These are phyloP conservation scores for Phaffia rhodozyma DNA, from an alignment of 1,284 basidiomycete species.

Conservation along the genomic window DNA sequence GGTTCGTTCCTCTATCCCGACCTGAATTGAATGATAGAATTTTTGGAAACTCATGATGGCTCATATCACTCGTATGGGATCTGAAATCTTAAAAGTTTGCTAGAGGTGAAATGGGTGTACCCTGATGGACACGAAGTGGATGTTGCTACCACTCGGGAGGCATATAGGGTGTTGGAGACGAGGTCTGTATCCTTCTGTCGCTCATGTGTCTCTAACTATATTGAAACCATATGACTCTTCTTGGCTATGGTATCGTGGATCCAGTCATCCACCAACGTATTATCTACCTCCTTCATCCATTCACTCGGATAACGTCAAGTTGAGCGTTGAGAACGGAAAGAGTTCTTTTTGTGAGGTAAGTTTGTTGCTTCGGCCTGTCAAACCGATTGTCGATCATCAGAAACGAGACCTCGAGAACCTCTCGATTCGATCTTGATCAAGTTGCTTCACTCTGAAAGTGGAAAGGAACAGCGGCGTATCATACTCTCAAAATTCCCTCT, in stretches of 20 bases:
- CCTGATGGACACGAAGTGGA: slow-evolving; percentile 23
- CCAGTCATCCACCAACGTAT: slow-evolving; percentile 33
- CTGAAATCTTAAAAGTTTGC: slow-evolving; percentile 18
- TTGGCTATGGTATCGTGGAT: neutral
- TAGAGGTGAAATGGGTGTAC: slow-evolving; percentile 26
- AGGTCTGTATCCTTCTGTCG: slow-evolving; percentile 21
- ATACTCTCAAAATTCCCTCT: slow-evolving; percentile 22
- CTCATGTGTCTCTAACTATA: neutral
- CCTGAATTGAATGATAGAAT: neutral
- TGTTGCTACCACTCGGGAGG: slow-evolving; percentile 28
- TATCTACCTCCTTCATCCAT: slow-evolving; percentile 28
- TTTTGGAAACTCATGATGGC: neutral
- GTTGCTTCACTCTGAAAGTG: slow-evolving; percentile 20
- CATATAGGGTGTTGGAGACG: slow-evolving; percentile 32
- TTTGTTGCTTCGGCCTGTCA: neutral
- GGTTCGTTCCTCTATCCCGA: slow-evolving; percentile 16
- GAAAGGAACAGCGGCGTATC: slow-evolving; percentile 32
- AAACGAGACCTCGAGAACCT: neutral
- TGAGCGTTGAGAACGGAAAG: slow-evolving; percentile 21
- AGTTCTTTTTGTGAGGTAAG: slow-evolving; percentile 31
- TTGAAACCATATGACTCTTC: neutral
- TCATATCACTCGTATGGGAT: neutral
- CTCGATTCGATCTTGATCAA: neutral
- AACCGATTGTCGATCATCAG: too few species aligned
- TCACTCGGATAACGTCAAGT: slow-evolving; percentile 18